These are phyloP conservation scores for Microbotryomycetes sp. DNA, from an alignment of 1,284 basidiomycete species.

Conservation along the genomic window DNA sequence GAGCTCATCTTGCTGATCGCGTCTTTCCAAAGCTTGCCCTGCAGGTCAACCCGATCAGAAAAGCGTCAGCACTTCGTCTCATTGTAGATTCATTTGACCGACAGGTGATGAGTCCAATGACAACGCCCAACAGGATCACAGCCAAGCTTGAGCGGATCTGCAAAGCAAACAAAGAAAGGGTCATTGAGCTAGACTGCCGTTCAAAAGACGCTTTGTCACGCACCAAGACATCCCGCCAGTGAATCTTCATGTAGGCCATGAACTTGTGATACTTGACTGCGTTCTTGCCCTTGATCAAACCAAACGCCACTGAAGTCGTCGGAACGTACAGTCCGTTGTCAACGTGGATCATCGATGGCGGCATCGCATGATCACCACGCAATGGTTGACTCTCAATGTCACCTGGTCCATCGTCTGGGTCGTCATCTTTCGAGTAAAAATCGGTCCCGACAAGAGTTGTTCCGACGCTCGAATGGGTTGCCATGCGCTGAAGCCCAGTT, in stretches of 20 bases:
- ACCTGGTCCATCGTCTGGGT: not conserved
- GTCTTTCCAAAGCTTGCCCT: not conserved
- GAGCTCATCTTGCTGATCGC: not conserved
- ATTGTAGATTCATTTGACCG: not conserved
- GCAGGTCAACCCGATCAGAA: too few species aligned
- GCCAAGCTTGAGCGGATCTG: conserved; percentile 11
- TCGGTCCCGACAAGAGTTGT: conserved; percentile 17
- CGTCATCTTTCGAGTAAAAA: too few species aligned
- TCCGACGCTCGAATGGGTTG: not conserved
- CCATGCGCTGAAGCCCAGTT: not conserved
- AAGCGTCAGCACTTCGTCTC: not conserved
- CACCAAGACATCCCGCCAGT: conserved; percentile 20
- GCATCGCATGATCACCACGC: not conserved
- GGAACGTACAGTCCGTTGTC: not conserved
- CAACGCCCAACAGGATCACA: not conserved
- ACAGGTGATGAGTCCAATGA: conserved; percentile 17
- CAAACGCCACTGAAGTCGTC: too few species aligned
- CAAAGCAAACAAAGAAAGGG: not conserved
- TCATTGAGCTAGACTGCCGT: not conserved
- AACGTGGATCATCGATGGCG: not conserved
- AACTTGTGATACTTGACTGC: not conserved
- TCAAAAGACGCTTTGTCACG: not conserved
- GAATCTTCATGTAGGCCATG: not conserved
- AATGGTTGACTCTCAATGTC: not conserved
- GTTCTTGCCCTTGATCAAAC: not conserved